A percentile compares a stretch with the other conserved stretches of the same genome.
Conservation (phyloP, 73 alveolate genomes). For the Breviolum minutum region DNA sequence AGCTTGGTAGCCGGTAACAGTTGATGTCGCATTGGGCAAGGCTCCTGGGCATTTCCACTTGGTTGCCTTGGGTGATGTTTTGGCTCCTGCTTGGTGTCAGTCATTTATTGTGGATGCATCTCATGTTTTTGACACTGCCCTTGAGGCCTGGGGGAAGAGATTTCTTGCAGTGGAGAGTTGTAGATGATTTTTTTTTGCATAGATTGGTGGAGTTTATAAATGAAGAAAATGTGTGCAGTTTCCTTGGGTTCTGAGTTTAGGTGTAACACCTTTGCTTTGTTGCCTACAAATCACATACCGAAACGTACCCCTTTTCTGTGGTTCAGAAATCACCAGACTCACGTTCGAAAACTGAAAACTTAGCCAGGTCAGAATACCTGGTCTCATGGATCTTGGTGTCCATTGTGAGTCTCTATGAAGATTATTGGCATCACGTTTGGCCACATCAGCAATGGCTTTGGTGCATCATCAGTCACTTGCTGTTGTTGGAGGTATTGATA, state of each 20-base stretch:
- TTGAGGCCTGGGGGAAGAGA: neutral
- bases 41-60: slow-evolving; percentile 2
- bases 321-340: too few relatives aligned
- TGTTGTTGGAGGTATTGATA: slow-evolving; percentile 8
- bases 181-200: too few relatives aligned
- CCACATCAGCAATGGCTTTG: neutral
- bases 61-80: neutral
- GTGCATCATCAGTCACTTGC: neutral
- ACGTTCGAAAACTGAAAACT: neutral
- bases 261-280: too few relatives aligned
- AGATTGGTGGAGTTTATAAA: too few relatives aligned
- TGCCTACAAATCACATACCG: too few relatives aligned
- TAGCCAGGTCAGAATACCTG: slow-evolving; percentile 15
- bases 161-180: too few relatives aligned
- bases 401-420: slow-evolving; percentile 17
- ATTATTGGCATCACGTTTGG: neutral
- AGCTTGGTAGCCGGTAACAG: neutral
- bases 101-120: neutral
- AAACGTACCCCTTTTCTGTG: too few relatives aligned
- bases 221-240: too few relatives aligned
- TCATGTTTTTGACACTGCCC: neutral
- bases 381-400: slow-evolving; percentile 9
- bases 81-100: neutral
- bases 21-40: neutral
- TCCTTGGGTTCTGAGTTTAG: too few relatives aligned